Evolutionary conservation across 345 rosid species (phyloP), one percentile per base, ranked within the genome.

Genomic region (Bruguiera sexangula): DNA sequence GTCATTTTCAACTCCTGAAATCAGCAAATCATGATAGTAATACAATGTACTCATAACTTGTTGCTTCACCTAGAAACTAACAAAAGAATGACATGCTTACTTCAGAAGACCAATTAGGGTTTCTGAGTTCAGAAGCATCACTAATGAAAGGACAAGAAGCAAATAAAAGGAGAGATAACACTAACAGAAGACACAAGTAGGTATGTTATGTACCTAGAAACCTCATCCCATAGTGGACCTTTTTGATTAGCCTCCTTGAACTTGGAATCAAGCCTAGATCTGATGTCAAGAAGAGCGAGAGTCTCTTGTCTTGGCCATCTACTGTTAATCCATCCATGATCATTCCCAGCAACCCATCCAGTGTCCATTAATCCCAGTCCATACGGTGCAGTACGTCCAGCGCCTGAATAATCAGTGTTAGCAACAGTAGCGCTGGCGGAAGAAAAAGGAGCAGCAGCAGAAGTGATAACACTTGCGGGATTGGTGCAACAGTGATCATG

Each of bases 231-330:
- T 9, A 94, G 75, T 29, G 98, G 98, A 71, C 96, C 97, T 69
- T 90, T 93, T 67, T 93, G 98, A 72, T 93, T 93, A 69, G 98
- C 97, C 69, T 94, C 97, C 73, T 91, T 89, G 76, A 94, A 94
- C 85, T 87, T 88, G 67, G 88, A 82, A 84, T 91, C 95, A 74
- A 94, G 97, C 70, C 90, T 87, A 74, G 98, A 94, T 91, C 98
- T 89, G 91, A 94, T 89, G 79, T 94, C 97, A 63, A 94, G 89
- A 72, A 94, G 90, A 13, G 96, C 91, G 62, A 91, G 87, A 67
- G 98, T 94, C 86, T 94, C 98, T 69, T 94, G 98, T 69, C 98
- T 82, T 4, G 97, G 97, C 98, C 98, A 94, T 66, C 98, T 87
- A 22, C 91, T 89, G 6, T 82, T 84, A 34, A 84, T 88, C 34